phyloP scores from a whole-genome alignment of 1,284 basidiomycete species.

The Fomes fomentarius region DNA sequence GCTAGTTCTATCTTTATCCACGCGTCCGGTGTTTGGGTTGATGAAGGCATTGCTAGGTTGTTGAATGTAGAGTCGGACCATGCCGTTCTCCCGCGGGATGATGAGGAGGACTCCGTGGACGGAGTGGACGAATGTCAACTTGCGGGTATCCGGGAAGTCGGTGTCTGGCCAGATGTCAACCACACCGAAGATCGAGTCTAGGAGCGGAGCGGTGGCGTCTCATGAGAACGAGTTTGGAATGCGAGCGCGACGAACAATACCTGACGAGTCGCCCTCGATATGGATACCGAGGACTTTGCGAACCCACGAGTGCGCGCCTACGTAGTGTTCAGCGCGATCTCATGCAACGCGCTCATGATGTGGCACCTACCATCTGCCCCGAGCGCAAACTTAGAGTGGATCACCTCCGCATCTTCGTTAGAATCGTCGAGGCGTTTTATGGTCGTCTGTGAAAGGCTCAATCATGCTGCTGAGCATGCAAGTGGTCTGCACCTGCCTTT shows the following conservation, averaged over 20 bases:
- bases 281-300: slow-evolving; percentile 66
- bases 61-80: slow-evolving; percentile 78
- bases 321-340: neutral
- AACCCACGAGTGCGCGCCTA: slow-evolving; percentile 82
- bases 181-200: slow-evolving; percentile 80
- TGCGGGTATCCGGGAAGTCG: slow-evolving; percentile 84
- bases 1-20: slow-evolving; percentile 64
- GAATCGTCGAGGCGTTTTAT: slow-evolving; percentile 36
- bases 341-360: neutral
- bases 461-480: slow-evolving; percentile 12
- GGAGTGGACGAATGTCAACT: slow-evolving; percentile 63
- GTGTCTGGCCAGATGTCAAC: slow-evolving; percentile 72
- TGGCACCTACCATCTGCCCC: slow-evolving; percentile 51
- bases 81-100: slow-evolving; percentile 76
- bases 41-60: slow-evolving; percentile 61
- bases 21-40: slow-evolving; percentile 52
- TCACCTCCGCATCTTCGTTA: slow-evolving; percentile 43
- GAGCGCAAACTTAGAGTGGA: slow-evolving; percentile 57
- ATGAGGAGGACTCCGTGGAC: slow-evolving; percentile 63
- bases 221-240: too few species aligned
- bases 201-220: neutral
- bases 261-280: slow-evolving; percentile 81
- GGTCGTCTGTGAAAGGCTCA: slow-evolving; percentile 32
- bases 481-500: slow-evolving; percentile 47
- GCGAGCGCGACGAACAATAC: slow-evolving; percentile 27